Evolutionary conservation across 2,329 filamentous ascomycete genomes (phyloP).

Genomic region (Scedosporium dehoogii): DNA sequence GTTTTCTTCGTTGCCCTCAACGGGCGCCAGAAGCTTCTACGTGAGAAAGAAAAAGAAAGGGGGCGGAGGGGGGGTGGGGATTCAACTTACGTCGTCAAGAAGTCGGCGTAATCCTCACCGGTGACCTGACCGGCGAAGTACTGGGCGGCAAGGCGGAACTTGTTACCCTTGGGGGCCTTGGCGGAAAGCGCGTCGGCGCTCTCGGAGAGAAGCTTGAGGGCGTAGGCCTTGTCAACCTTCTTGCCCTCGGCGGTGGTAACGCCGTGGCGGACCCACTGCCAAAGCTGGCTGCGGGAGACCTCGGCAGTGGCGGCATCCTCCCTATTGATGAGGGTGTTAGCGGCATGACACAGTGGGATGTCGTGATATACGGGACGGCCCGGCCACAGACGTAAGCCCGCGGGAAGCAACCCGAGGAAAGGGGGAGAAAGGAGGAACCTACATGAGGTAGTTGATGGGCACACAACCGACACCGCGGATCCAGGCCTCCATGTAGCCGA

Average conservation of each 20-base stretch:
- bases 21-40: not conserved
- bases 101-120: slow-evolving; percentile 95
- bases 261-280: slow-evolving; percentile 81
- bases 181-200: slow-evolving; percentile 64
- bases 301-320: slow-evolving; percentile 97
- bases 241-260: slow-evolving; percentile 77
- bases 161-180: slow-evolving; percentile 78
- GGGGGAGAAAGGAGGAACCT: slow-evolving; percentile 14
- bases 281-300: slow-evolving; percentile 86
- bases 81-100: slow-evolving; percentile 65
- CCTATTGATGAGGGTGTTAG: slow-evolving; percentile 23
- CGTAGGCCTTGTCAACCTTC: slow-evolving; percentile 86
- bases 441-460: slow-evolving; percentile 95
- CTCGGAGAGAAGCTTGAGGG: slow-evolving; percentile 78
- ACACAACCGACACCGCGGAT: slow-evolving; percentile 89
- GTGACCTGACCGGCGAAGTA: slow-evolving; percentile 92
- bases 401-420: not conserved
- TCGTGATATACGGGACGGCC: not conserved
- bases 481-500: slow-evolving; percentile 99
- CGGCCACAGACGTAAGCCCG: not conserved
- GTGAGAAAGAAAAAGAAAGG: not conserved
- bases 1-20: slow-evolving; percentile 1
- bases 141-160: slow-evolving; percentile 80
- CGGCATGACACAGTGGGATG: not conserved
- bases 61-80: not conserved